A percentile compares a stretch with the other conserved stretches of the same genome.
These are phyloP conservation scores for Anthracocystis panici-leucophaei DNA, from an alignment of 1,284 basidiomycete genomes.

Conservation along the genomic window DNA sequence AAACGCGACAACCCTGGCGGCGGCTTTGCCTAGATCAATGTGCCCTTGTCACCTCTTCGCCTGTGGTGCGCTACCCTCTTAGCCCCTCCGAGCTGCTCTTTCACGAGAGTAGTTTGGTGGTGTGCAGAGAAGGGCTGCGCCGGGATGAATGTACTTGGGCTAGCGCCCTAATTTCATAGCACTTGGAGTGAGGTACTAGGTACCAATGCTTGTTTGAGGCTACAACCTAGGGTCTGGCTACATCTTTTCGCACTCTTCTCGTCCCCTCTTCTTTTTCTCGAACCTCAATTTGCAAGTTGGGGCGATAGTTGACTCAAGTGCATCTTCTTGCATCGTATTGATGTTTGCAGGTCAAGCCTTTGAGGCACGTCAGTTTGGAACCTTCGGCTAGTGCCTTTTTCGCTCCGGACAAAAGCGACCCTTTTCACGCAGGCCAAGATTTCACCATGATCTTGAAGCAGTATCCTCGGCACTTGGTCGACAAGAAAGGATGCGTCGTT, in stretches of 20 bases:
- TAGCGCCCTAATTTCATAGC: slow-evolving; percentile 62
- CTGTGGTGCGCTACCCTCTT: slow-evolving; percentile 25
- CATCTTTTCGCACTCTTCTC: slow-evolving; percentile 18
- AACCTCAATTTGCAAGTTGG: neutral
- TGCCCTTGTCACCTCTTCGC: slow-evolving; percentile 56
- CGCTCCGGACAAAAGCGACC: slow-evolving; percentile 9
- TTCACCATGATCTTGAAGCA: slow-evolving; percentile 39
- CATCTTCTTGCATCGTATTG: slow-evolving; percentile 1
- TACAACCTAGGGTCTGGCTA: slow-evolving; percentile 57
- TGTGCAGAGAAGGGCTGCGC: slow-evolving; percentile 11
- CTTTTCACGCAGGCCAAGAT: slow-evolving; percentile 2
- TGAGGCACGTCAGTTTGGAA: slow-evolving; percentile 19
- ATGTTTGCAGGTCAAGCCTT: slow-evolving; percentile 25
- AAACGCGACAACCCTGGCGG: slow-evolving; percentile 57
- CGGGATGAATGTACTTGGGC: slow-evolving; percentile 55
- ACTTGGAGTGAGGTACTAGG: slow-evolving; percentile 56
- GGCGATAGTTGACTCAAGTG: slow-evolving; percentile 9
- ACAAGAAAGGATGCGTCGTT: slow-evolving; percentile 13
- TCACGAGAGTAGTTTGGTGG: neutral
- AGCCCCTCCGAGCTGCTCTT: neutral
- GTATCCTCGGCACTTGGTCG: slow-evolving; percentile 31
- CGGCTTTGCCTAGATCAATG: slow-evolving; percentile 58
- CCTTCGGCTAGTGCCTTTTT: slow-evolving; percentile 9
- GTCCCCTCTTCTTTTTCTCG: neutral
- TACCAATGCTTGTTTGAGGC: slow-evolving; percentile 54